Evolutionary conservation across 2,329 filamentous ascomycete species (phyloP), one percentile per base, ranked within the genome.

Genomic region (Fusarium decemcellulare): DNA sequence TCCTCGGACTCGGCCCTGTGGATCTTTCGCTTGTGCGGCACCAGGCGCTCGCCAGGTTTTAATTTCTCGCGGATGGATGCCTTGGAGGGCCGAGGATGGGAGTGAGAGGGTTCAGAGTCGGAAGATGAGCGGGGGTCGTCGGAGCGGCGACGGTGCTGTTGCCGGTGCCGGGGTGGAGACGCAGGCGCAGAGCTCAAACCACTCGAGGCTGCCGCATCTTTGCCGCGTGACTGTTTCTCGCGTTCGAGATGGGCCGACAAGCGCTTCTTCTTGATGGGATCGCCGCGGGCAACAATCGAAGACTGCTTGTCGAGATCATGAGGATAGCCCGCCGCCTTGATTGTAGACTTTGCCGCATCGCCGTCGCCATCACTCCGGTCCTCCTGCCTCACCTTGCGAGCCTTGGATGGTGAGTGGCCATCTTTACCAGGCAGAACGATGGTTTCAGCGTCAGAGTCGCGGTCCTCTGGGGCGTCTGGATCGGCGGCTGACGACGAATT

Each of bases 401-500:
- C 83, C 78, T 91, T 91, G 63, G 88, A 87, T 1, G 88, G 89
- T 27, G 89, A 91, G 73, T 88, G 82, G 40, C 88, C 88, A 76
- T 91, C 87, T 75, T 91, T 91, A 30, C 88, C 88, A 11, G 89
- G 86, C 36, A 92, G 78, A 37, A 93, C 90, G 66, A 92, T 91
- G 14, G 91, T 93, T 80, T 93, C 91, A 51, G 91, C 90, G 75
- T 93, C 91, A 2, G 91, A 93, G 72, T 91, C 89, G 74, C 86
- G 89, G 63, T 90, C 90, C 61, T 81, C 81, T 23, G 77, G 78
- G 58, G 73, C 78, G 59, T 86, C 83, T 54, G 79, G 75, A 18
- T 79, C 74, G 54, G 70, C 29, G 29, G 62, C 72, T 18, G 67
- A 58, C 15, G 68, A 68, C 27, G 68, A 46, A 32, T 82, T 81